Evolutionary conservation across 257 asterid species (phyloP).

Genomic region (Thymus mandschuricus): DNA sequence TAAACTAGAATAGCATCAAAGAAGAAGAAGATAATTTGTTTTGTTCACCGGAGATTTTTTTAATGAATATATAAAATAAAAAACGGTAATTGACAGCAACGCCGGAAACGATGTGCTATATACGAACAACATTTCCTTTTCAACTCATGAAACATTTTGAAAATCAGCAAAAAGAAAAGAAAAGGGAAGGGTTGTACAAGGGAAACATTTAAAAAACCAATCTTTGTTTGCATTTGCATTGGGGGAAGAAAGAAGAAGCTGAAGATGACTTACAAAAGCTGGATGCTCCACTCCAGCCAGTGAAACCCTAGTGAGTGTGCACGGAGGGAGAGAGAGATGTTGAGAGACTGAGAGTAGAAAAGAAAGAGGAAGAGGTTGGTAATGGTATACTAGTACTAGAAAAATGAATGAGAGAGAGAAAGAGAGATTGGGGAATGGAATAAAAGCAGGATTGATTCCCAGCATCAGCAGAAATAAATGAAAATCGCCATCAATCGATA

Average conservation of each 20-base stretch:
- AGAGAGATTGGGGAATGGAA: conserved; percentile 33
- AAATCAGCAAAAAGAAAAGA: background rate
- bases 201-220: background rate
- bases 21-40: conserved; percentile 5
- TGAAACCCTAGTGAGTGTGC: conserved; percentile 29
- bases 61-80: background rate
- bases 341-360: conserved; percentile 1
- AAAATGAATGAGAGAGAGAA: background rate
- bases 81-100: background rate
- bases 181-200: background rate
- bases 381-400: no score
- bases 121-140: conserved; percentile 24
- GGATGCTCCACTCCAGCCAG: conserved; percentile 22
- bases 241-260: conserved; percentile 1
- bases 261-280: conserved; percentile 33
- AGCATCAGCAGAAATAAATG: conserved; percentile 18
- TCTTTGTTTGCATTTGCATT: background rate
- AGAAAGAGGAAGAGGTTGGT: background rate
- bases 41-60: background rate
- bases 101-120: background rate
- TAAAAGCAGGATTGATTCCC: conserved; percentile 38
- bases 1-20: conserved; percentile 22
- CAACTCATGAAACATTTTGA: conserved; percentile 28
- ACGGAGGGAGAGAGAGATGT: background rate
- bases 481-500: conserved; percentile 25